These are phyloP conservation scores for Nothophoma quercina DNA, from an alignment of 2,329 filamentous ascomycete genomes.

Conservation along the genomic window DNA sequence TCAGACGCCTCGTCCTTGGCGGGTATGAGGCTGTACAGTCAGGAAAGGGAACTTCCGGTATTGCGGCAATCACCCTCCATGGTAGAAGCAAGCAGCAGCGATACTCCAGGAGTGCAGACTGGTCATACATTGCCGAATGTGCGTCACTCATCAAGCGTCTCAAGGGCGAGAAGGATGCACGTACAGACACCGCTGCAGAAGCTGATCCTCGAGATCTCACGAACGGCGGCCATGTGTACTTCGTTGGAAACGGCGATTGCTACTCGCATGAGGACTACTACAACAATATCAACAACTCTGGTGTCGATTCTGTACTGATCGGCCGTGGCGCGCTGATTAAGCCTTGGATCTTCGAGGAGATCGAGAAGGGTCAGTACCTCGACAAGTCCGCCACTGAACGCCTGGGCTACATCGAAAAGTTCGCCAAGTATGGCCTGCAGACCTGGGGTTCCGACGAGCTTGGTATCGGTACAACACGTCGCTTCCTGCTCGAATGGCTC, in stretches of 20 bases:
- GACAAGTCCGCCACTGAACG: constrained; percentile 93
- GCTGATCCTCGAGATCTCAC: constrained; percentile 77
- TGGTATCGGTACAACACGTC: constrained; percentile 86
- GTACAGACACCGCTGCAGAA: constrained; percentile 79
- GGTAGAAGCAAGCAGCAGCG: constrained; percentile 92
- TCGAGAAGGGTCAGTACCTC: constrained; percentile 87
- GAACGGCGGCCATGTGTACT: constrained; percentile 77
- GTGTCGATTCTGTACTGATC: constrained; percentile 95
- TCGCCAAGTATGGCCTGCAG: constrained; percentile 87
- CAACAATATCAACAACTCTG: constrained; percentile 75
- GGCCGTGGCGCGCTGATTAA: constrained; percentile 96
- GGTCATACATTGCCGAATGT: constrained; percentile 92
- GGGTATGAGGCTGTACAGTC: constrained; percentile 72
- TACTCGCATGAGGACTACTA: constrained; percentile 92
- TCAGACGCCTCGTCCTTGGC: constrained; percentile 84
- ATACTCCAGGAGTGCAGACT: constrained; percentile 92
- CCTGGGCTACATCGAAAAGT: constrained; percentile 85
- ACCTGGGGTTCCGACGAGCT: constrained; percentile 96
- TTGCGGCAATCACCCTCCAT: constrained; percentile 94
- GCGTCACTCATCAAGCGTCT: constrained; percentile 83
- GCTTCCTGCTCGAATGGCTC: constrained; percentile 94
- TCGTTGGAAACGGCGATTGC: constrained; percentile 95
- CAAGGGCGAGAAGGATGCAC: constrained; percentile 70
- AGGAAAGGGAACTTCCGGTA: constrained; percentile 71
- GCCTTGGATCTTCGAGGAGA: constrained; percentile 98